Evolutionary conservation across 495 filamentous ascomycete genomes (phyloP).

Genomic region (Lepraria neglecta): DNA sequence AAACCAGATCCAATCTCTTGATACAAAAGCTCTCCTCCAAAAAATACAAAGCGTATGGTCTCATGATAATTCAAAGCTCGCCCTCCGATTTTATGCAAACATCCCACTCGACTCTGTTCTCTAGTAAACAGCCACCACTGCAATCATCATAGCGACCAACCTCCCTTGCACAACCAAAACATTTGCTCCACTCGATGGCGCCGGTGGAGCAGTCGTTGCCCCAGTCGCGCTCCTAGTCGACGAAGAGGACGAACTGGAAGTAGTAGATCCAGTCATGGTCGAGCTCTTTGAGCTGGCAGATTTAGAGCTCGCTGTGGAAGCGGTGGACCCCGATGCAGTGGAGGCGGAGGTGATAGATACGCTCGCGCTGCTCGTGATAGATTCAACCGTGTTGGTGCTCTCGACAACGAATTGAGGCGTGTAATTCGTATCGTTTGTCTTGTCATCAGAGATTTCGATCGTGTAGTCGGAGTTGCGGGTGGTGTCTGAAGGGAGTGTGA

Average conservation of each 20-base stretch:
- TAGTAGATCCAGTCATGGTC: background rate
- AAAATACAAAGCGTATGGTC: background rate
- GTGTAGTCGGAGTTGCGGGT: slow-evolving; percentile 48
- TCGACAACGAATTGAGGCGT: slow-evolving; percentile 51
- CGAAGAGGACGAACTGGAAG: slow-evolving; percentile 15
- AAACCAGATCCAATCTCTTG: background rate
- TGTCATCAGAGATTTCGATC: slow-evolving; percentile 49
- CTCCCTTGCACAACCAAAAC: slow-evolving; percentile 16
- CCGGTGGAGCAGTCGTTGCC: slow-evolving; percentile 7
- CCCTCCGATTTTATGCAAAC: slow-evolving; percentile 6
- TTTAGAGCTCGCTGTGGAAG: slow-evolving; percentile 16
- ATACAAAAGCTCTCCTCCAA: background rate
- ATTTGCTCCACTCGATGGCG: slow-evolving; percentile 14
- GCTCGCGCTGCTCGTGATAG: slow-evolving; percentile 34
- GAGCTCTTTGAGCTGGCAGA: slow-evolving; percentile 11
- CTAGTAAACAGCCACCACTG: slow-evolving; percentile 12
- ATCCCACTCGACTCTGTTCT: background rate
- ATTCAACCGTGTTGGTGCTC: slow-evolving; percentile 40
- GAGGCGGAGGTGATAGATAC: slow-evolving; percentile 27
- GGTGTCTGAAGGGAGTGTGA: slow-evolving; percentile 43
- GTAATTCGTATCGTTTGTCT: slow-evolving; percentile 49
- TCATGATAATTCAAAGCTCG: background rate
- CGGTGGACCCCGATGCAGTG: slow-evolving; percentile 4
- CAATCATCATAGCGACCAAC: slow-evolving; percentile 15
- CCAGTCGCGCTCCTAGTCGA: slow-evolving; percentile 9